A percentile compares a stretch with the other conserved stretches of the same genome.
phyloP scores from a whole-genome alignment of 1,284 basidiomycete genomes.

The Fereydounia khargensis region DNA sequence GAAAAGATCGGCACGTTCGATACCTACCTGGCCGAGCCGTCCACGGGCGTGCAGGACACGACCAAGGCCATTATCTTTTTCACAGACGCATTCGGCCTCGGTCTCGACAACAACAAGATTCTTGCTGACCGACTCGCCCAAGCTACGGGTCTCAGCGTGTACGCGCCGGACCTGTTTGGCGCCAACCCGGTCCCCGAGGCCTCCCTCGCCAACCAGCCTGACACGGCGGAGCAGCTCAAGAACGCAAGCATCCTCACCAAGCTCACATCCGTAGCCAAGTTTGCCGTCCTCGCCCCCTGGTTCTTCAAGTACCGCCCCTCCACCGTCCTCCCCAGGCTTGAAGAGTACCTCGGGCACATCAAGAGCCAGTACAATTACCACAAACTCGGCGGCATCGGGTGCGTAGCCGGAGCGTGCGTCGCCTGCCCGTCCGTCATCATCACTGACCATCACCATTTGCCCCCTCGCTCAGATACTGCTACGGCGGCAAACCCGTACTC shows the following conservation, averaged over 20 bases:
- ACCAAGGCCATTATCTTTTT: slow-evolving; percentile 63
- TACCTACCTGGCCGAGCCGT: slow-evolving; percentile 52
- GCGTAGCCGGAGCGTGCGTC: too few relatives aligned
- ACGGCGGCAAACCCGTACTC: slow-evolving; percentile 61
- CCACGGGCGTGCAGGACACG: slow-evolving; percentile 18
- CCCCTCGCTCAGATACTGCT: too few relatives aligned
- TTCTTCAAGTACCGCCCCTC: slow-evolving; percentile 13
- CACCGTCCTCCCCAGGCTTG: slow-evolving; percentile 7
- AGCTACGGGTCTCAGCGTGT: slow-evolving; percentile 65
- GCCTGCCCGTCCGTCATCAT: too few relatives aligned
- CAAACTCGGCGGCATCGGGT: slow-evolving; percentile 66
- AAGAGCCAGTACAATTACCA: slow-evolving; percentile 64
- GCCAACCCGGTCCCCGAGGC: slow-evolving; percentile 20
- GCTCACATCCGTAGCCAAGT: slow-evolving; percentile 5
- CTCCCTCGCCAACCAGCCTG: slow-evolving; percentile 6
- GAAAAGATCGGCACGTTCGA: slow-evolving; percentile 23
- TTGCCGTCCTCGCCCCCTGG: slow-evolving; percentile 17
- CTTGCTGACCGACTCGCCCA: slow-evolving; percentile 66
- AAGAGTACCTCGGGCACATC: slow-evolving; percentile 23
- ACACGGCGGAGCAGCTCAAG: slow-evolving; percentile 17
- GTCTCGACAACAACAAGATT: slow-evolving; percentile 61
- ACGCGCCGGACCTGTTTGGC: slow-evolving; percentile 59
- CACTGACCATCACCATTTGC: too few relatives aligned
- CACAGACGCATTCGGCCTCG: slow-evolving; percentile 64
- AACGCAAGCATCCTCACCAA: slow-evolving; percentile 13